Conservation (phyloP, 352 stramenopile genomes). For the Vaucheria bursata region DNA sequence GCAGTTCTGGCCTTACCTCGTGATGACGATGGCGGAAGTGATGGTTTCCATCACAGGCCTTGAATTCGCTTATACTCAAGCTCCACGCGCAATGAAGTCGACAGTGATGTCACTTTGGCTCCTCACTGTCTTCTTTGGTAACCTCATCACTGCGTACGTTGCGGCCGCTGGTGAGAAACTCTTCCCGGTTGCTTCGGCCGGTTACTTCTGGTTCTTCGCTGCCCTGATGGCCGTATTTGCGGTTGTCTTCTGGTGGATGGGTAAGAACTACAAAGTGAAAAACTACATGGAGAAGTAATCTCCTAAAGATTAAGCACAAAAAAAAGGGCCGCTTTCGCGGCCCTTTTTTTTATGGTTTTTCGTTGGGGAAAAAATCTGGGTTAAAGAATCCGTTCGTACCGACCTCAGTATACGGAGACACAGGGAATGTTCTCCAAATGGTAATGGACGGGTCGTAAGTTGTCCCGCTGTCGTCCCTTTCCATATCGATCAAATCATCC, state of each 20-base stretch:
- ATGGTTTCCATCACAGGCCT: not conserved
- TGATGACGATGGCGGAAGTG: not conserved
- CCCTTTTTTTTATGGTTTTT: not conserved
- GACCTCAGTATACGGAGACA: no score
- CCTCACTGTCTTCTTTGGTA: not conserved
- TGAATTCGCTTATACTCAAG: slow-evolving; percentile 3
- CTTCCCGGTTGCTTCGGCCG: not conserved
- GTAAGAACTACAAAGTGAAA: not conserved
- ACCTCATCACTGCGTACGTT: not conserved
- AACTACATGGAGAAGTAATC: not conserved
- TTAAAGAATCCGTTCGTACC: no score
- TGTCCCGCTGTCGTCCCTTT: no score
- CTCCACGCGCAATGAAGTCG: not conserved
- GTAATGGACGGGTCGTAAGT: no score
- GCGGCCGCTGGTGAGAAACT: no score
- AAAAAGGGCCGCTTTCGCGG: not conserved
- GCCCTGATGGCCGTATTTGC: not conserved
- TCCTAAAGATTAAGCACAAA: not conserved
- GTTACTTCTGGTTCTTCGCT: slow-evolving; percentile 1
- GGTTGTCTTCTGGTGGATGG: not conserved
- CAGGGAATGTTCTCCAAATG: no score
- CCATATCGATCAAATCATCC: not conserved
- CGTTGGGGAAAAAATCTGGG: not conserved
- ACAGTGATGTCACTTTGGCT: not conserved
- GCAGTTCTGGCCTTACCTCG: not conserved